A percentile compares a stretch with the other conserved stretches of the same genome.
These are phyloP conservation scores for Urochloa ruziziensis DNA, from an alignment of 176 grass and related monocot genomes.

Conservation along the genomic window DNA sequence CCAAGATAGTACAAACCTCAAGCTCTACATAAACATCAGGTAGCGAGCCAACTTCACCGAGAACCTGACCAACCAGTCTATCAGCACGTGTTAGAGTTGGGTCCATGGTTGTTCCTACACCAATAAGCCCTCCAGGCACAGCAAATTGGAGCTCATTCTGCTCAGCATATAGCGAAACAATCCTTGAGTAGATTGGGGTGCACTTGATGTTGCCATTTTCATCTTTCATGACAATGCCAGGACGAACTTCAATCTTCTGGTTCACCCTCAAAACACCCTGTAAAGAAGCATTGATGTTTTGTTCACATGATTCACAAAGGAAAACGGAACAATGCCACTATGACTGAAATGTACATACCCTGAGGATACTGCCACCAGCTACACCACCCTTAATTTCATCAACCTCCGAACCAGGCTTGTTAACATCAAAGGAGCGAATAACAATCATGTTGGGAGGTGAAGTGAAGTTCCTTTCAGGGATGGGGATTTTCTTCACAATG, in stretches of 20 bases:
- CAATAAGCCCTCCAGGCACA: slow-evolving; percentile 93
- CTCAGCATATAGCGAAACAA: slow-evolving; percentile 89
- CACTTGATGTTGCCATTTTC: slow-evolving; percentile 87
- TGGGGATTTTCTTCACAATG: slow-evolving; percentile 87
- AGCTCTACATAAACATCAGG: slow-evolving; percentile 88
- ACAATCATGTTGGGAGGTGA: slow-evolving; percentile 94
- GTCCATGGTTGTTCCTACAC: slow-evolving; percentile 97
- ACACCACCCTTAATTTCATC: slow-evolving; percentile 92
- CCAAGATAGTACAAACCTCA: slow-evolving; percentile 59
- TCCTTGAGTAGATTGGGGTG: slow-evolving; percentile 92
- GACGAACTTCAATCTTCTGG: slow-evolving; percentile 83
- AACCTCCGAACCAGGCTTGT: slow-evolving; percentile 94
- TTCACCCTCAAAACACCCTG: slow-evolving; percentile 96
- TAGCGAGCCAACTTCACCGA: slow-evolving; percentile 87
- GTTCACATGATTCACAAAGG: background rate
- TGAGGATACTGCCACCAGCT: slow-evolving; percentile 87
- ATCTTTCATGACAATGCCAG: slow-evolving; percentile 88
- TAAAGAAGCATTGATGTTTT: slow-evolving; percentile 9
- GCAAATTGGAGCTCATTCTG: slow-evolving; percentile 97
- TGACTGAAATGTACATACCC: slow-evolving; percentile 42
- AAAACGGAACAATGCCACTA: background rate
- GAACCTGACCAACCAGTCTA: slow-evolving; percentile 93
- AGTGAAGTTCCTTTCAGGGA: slow-evolving; percentile 78
- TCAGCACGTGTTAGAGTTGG: slow-evolving; percentile 89
- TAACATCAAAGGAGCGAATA: slow-evolving; percentile 94